Base-by-base conservation (phyloP, 768 basidiomycete genomes). In the Tricholoma sp. region DNA sequence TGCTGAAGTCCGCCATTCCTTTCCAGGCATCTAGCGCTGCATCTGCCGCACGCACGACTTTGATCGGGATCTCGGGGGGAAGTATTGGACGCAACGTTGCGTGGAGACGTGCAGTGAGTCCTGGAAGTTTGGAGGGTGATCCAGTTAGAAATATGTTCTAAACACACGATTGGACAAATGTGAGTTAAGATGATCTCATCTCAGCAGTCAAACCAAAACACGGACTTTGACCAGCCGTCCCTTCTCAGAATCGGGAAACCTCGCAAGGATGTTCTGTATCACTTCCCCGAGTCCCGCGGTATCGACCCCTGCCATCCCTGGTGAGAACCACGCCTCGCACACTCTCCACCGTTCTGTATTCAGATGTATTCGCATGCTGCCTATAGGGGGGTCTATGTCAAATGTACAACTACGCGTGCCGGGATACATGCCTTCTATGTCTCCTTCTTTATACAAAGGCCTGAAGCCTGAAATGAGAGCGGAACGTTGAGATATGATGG, bases 251-350 rank as follows among this genome's bases (percentile, higher is more conserved):
- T 83, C 79, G 3, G 79, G 71, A 72, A 94, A 93, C 52, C 86
- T 75, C 45, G 82, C 78, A 52, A 99, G 78, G 47, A 98, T 81
- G 66, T 84, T 89, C 64, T 91, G 93, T 16, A 94, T 73, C 2
- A 98, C 84, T 71, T 99, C 97, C n/a, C 88, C 89, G 8, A 99
- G 72, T 0, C 97, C 97, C 0, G 97, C 96, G 11, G 88, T 91
- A 69, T 98, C 97, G 16, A 96, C 79, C 1, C 97, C 96, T 2
- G 92, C 95, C 83, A 97, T 94, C n/a, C 76, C 77, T 0, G 96
- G 96, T 24, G 90, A 86, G 74, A 96, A 97, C 78, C 88, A 94
- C 0, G 92, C 83, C 72, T 98, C 97, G 61, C 89, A 91, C 7
- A 90, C 93, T 35, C 95, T 79, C 80, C 90, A 92, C 39, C 94